These are phyloP conservation scores for Annulohypoxylon maeteangense DNA, from an alignment of 495 filamentous ascomycete genomes.

Conservation along the genomic window DNA sequence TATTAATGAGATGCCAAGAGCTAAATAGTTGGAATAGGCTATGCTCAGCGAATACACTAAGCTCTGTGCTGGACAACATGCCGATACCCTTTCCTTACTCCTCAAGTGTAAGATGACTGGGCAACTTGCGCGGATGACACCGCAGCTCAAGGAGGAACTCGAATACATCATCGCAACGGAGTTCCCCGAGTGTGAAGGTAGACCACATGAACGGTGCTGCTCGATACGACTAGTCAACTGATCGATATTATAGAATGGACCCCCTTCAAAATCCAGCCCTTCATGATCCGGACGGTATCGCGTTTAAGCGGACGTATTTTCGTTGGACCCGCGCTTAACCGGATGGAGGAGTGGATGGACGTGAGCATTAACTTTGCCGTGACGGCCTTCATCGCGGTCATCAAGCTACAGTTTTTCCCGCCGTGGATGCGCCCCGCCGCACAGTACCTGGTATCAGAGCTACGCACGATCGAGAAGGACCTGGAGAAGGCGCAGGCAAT, in stretches of 20 bases:
- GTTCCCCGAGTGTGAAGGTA: constrained; percentile 51
- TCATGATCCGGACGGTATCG: constrained; percentile 49
- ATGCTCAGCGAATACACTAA: constrained; percentile 53
- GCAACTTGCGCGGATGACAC: constrained; percentile 47
- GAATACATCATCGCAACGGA: constrained; percentile 48
- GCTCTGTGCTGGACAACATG: constrained; percentile 46
- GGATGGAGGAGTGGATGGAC: constrained; percentile 51
- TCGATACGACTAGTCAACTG: constrained; percentile 10
- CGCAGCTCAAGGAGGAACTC: constrained; percentile 49
- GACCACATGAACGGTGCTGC: background rate
- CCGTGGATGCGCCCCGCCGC: constrained; percentile 50
- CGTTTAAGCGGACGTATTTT: constrained; percentile 49
- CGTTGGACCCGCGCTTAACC: constrained; percentile 48
- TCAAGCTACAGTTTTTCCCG: constrained; percentile 53
- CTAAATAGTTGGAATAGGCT: constrained; percentile 38
- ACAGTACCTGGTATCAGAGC: constrained; percentile 48
- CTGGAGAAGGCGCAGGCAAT: constrained; percentile 44
- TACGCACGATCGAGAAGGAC: constrained; percentile 44
- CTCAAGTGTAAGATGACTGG: constrained; percentile 48
- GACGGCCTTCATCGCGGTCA: constrained; percentile 52
- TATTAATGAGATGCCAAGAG: background rate
- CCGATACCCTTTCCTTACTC: constrained; percentile 45
- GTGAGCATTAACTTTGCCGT: constrained; percentile 52
- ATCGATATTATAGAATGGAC: constrained; percentile 48
- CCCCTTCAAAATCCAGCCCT: constrained; percentile 51